Evolutionary conservation across 2,329 filamentous ascomycete genomes (phyloP), one percentile per base, ranked within the genome.

Genomic region (Nannizziopsis barbatae): DNA sequence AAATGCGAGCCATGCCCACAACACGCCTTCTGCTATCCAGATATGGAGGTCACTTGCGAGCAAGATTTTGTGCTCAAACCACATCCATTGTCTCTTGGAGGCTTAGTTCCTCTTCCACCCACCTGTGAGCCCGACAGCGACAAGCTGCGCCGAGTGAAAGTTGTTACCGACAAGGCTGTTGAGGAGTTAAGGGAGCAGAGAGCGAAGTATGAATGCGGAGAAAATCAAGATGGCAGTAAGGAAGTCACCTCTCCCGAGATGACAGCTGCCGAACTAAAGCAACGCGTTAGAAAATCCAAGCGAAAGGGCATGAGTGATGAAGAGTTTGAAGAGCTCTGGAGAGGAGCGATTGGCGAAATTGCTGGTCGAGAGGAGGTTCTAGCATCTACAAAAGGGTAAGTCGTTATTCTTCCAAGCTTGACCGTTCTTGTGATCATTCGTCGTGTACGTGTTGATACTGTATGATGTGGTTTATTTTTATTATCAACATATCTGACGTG

Each of bases 81-180:
- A 1, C 90, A 96, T 62, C 89, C 90, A 1, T 72, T 96, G 17
- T 83, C 88, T 0, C 64, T 95, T 0, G 81, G 82, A 42, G 89
- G 92, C 0, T 61, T 93, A 2, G 61, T 96, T 4, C 92, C 92
- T 6, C 70, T 98, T 7, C 81, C 89, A 5, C 90, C 93, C 1
- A 89, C 86, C 3, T 98, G 92, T 65, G 90, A 95, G 66, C 85
- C 92, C 0, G 93, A 98, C 65, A 88, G 88, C 52, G 87, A 93
- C 60, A 95, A 95, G 65, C 86, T 84, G 6, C 80, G 86, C 35
- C 83, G 85, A 14, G 84, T 96, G 42, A 86, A 90, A 59, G 79
- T 83, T 15, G 87, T 98, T 12, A 87, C 89, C 6, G 83, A 96
- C 62, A 84, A 83, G 63, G 88, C 86, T 1, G 77, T 96, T 3